These are phyloP conservation scores for Pseudonitzschia pungens DNA, from an alignment of 108 stramenopile genomes.

Conservation along the genomic window DNA sequence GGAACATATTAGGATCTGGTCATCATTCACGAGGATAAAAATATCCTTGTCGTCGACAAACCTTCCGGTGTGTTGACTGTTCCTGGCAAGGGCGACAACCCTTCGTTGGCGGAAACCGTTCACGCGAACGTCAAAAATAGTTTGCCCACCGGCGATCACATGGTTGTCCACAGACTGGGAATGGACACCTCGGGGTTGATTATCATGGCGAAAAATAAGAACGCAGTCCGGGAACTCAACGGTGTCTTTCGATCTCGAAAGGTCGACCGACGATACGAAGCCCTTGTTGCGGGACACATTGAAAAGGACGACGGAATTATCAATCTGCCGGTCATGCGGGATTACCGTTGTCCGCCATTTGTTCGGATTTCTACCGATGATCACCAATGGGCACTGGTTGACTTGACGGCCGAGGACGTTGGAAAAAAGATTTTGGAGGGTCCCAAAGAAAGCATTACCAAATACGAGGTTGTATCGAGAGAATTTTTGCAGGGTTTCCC, in stretches of 20 bases:
- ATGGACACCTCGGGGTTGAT: conserved; percentile 87
- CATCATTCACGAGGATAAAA: conserved; percentile 77
- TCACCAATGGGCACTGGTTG: conserved; percentile 65
- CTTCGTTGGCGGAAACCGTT: conserved; percentile 64
- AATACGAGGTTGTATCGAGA: conserved; percentile 60
- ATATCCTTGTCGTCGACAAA: conserved; percentile 83
- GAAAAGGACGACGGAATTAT: conserved; percentile 68
- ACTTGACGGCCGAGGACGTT: conserved; percentile 54
- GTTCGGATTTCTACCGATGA: conserved; percentile 80
- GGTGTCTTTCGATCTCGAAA: conserved; percentile 65
- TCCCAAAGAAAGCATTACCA: conserved; percentile 79
- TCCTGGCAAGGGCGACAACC: conserved; percentile 53
- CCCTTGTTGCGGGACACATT: conserved; percentile 74
- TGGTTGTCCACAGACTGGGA: conserved; percentile 85
- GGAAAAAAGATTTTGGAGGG: conserved; percentile 71
- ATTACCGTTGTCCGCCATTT: conserved; percentile 80
- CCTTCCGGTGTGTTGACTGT: conserved; percentile 81
- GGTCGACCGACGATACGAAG: conserved; percentile 77
- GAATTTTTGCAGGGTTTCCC: conserved; percentile 68
- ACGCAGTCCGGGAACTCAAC: conserved; percentile 68
- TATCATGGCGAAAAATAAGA: conserved; percentile 68
- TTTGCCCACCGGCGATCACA: conserved; percentile 67
- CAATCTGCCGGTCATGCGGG: conserved; percentile 73
- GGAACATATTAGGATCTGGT: conserved; percentile 58
- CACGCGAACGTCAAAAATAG: conserved; percentile 57